Evolutionary conservation across 805 yeast species (phyloP).

Genomic region (Metschnikowia proteae): DNA sequence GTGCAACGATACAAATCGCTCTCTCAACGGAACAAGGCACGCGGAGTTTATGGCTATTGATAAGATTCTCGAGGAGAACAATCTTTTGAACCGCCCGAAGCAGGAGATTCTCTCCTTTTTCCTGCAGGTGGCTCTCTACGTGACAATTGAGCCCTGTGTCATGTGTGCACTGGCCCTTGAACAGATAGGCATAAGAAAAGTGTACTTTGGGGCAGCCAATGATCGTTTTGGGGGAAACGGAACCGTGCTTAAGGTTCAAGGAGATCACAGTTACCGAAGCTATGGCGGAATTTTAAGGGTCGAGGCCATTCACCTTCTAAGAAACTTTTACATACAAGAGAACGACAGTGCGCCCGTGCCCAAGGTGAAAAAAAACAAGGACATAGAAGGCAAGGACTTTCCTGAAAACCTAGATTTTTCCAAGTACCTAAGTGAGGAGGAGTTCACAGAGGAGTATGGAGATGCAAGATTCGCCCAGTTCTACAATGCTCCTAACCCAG

Average conservation of each 20-base stretch:
- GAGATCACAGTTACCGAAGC: constrained; percentile 43
- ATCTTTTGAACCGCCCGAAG: constrained; percentile 4
- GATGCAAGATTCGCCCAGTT: constrained; percentile 20
- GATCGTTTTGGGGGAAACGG: constrained; percentile 98
- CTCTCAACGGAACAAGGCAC: constrained; percentile 84
- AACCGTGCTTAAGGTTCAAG: constrained; percentile 58
- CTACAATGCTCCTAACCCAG: constrained; percentile 5
- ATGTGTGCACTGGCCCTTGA: constrained; percentile 95
- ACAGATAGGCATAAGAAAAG: constrained; percentile 69
- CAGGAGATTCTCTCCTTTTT: constrained; percentile 36
- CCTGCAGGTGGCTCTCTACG: constrained; percentile 66
- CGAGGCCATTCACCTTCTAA: constrained; percentile 77
- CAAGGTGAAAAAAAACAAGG: constrained; percentile 66
- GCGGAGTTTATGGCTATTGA: constrained; percentile 88
- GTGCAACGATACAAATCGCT: constrained; percentile 79
- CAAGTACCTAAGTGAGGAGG: constrained; percentile 46
- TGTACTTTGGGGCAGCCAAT: constrained; percentile 89
- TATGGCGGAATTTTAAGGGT: constrained; percentile 76
- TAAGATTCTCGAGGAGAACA: constrained; percentile 16
- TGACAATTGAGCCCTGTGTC: constrained; percentile 96
- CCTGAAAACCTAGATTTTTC: constrained; percentile 57
- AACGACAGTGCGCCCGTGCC: constrained; percentile 84
- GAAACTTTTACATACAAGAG: constrained; percentile 82
- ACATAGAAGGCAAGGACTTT: constrained; percentile 50
- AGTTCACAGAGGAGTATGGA: constrained; percentile 53